These are phyloP conservation scores for Melastoma malabathricum DNA, from an alignment of 345 rosid species.

Conservation along the genomic window DNA sequence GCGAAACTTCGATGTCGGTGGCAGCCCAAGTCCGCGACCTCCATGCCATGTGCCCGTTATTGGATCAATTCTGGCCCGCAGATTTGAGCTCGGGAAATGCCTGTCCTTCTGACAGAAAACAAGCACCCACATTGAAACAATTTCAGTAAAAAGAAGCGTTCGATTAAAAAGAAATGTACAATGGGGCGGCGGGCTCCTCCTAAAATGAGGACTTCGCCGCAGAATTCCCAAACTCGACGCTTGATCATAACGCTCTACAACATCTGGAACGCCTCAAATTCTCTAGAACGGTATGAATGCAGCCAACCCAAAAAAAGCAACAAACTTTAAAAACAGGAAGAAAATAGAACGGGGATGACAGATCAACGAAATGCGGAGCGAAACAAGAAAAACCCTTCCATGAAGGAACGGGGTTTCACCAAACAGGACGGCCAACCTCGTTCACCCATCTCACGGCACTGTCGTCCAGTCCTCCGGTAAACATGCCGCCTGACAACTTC, in stretches of 20 bases:
- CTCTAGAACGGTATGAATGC: too few species aligned
- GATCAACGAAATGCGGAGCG: neutral
- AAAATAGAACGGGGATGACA: neutral
- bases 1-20: constrained; percentile 45
- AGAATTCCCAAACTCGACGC: too few species aligned
- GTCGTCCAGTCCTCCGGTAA: constrained; percentile 39
- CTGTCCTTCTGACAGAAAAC: constrained; percentile 22
- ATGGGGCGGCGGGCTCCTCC: neutral
- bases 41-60: constrained; percentile 18
- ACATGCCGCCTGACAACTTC: constrained; percentile 13
- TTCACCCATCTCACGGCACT: constrained; percentile 35
- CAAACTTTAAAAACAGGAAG: too few species aligned
- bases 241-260: too few species aligned
- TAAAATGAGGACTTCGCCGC: too few species aligned
- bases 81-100: constrained; percentile 19
- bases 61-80: constrained; percentile 24
- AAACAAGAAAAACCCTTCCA: constrained; percentile 3
- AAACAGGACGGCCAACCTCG: constrained; percentile 17
- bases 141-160: constrained; percentile 2
- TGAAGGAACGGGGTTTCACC: neutral
- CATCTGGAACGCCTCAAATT: too few species aligned
- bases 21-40: constrained; percentile 28
- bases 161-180: neutral
- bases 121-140: neutral
- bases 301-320: too few species aligned